Base-by-base conservation (phyloP, 805 yeast genomes). In the Wickerhamiella nectarea region DNA sequence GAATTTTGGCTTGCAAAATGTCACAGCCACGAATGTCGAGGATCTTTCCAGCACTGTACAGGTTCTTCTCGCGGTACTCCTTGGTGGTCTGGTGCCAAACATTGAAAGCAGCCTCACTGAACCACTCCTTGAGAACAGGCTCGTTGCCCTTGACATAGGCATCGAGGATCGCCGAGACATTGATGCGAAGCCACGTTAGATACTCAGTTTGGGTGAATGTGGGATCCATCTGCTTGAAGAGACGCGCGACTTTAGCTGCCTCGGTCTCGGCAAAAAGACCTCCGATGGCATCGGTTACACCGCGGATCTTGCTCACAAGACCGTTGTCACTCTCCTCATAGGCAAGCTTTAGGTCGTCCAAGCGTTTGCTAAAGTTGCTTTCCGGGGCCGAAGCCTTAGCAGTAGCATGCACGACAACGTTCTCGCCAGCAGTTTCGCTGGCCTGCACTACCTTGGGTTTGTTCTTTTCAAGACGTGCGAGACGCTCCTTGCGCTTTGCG, bases 261-360 rank as follows among this genome's bases (percentile, higher is more conserved):
- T 91, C 99, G 29, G 97, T 91, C 66, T 91, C 99, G 34, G 91
- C 91, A 58, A 87, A 87, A 57, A 87, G 77, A 5, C 94, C 85
- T 41, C 91, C 79, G 45, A 91, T 66, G 58, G 84, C 81, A 58
- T 79, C 84, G 34, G 81, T 58, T 19, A 91, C 66, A 17, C 89
- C 81, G 66, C 98, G 76, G 43, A 91, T 64, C 34, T 80, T 64
- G 9, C 87, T 75, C 48, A 91, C 74, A 34, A 91, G 68, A 7
- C 95, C 95, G 62, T 91, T 91, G 55, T 89, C 97, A 44, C 86
- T 77, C 63, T 89, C 97, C 54, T 89, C 95, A 44, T 68, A 61
- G 57, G 72, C 78, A 48, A 74, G 73, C 59, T 75, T 78, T 52
- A 83, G 58, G 37, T 72, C 70, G 26, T 75, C 71, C 38, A 80